These are phyloP conservation scores for Fusarium buharicum DNA, from an alignment of 2,329 filamentous ascomycete genomes.

Conservation along the genomic window DNA sequence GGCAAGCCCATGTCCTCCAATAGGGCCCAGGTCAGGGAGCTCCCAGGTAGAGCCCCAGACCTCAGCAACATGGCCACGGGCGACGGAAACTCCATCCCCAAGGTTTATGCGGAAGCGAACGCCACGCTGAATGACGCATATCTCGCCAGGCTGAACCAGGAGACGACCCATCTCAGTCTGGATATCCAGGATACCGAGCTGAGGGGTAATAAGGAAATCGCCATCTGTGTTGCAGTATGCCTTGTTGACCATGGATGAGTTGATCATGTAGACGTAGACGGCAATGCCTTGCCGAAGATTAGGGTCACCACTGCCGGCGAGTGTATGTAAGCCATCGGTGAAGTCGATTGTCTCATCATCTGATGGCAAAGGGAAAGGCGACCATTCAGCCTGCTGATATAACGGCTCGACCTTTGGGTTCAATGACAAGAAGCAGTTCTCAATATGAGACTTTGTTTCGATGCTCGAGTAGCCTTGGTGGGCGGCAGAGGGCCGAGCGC, in stretches of 20 bases:
- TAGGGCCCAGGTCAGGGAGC: conserved; percentile 3
- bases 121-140: conserved; percentile 10
- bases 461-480: conserved; percentile 5
- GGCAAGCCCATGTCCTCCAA: conserved; percentile 17
- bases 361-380: conserved; percentile 11
- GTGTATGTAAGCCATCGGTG: conserved; percentile 18
- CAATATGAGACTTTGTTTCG: conserved; percentile 18
- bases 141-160: conserved; percentile 12
- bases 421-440: conserved; percentile 24
- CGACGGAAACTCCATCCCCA: rapidly evolving
- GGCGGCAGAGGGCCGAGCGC: conserved; percentile 17
- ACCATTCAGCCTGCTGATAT: conserved; percentile 21
- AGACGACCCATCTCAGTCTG: conserved; percentile 21
- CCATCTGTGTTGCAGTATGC: conserved; percentile 25
- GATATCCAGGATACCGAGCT: conserved; percentile 11
- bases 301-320: conserved; percentile 17
- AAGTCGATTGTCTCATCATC: conserved; percentile 12
- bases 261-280: conserved; percentile 19
- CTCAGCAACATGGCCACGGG: conserved; percentile 13
- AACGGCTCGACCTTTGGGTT: conserved; percentile 14
- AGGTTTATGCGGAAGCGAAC: conserved; percentile 8
- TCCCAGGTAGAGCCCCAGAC: conserved; percentile 26
- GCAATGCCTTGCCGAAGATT: conserved; percentile 17
- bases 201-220: conserved; percentile 23
- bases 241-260: conserved; percentile 7